These are phyloP conservation scores for Cordyceps pruinosa DNA, from an alignment of 2,329 filamentous ascomycete genomes.

Conservation along the genomic window DNA sequence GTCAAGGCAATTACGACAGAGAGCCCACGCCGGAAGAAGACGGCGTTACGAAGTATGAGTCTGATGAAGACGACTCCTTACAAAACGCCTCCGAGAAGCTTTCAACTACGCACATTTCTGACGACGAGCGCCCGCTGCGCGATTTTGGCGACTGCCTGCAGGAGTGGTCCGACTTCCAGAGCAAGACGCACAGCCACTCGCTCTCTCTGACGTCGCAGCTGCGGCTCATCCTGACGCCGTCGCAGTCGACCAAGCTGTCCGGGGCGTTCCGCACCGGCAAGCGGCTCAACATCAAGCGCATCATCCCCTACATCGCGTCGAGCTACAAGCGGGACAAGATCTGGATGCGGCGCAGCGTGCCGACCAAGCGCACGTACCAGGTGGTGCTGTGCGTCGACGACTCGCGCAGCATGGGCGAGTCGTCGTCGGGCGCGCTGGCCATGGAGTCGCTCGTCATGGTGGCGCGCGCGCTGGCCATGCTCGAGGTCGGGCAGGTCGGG, in stretches of 20 bases:
- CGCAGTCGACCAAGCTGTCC: conserved; percentile 89
- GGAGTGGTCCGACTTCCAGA: conserved; percentile 81
- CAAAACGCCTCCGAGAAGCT: conserved; percentile 56
- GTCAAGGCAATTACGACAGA: conserved; percentile 51
- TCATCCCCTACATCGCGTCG: conserved; percentile 98
- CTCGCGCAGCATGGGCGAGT: conserved; percentile 86
- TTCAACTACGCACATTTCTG: conserved; percentile 63
- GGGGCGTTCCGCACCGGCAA: conserved; percentile 97
- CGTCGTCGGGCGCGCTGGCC: conserved; percentile 67
- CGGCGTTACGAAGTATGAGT: conserved; percentile 37
- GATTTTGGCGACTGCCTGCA: conserved; percentile 54
- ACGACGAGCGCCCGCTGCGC: conserved; percentile 35
- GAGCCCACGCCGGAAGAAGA: conserved; percentile 38
- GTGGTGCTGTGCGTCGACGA: conserved; percentile 97
- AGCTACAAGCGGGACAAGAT: conserved; percentile 99
- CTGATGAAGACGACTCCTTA: conserved; percentile 38
- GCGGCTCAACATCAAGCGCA: conserved; percentile 97
- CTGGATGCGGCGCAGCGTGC: conserved; percentile 92
- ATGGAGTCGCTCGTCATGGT: conserved; percentile 94
- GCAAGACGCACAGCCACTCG: conserved; percentile 76
- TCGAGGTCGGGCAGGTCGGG: conserved; percentile 90
- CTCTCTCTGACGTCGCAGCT: conserved; percentile 89
- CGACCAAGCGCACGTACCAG: conserved; percentile 91
- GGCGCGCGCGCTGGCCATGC: conserved; percentile 77
- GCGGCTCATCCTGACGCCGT: conserved; percentile 89